A percentile compares a stretch with the other conserved stretches of the same genome.
Conservation (phyloP, 805 yeast species). For the Saccharomyces paradoxus region DNA sequence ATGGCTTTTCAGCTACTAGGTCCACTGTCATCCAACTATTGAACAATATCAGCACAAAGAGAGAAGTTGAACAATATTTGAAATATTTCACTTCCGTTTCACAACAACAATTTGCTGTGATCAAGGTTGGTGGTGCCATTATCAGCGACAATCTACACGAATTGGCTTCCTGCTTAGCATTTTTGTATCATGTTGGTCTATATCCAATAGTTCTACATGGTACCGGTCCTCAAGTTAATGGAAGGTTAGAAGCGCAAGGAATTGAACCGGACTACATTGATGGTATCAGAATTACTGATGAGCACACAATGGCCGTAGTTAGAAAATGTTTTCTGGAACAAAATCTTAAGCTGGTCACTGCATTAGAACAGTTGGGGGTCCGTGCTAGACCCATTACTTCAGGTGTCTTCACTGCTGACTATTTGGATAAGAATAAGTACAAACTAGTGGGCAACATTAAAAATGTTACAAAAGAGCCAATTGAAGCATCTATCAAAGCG, state of each 20-base stretch:
- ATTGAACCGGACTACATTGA: slow-evolving; percentile 93
- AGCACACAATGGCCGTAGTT: slow-evolving; percentile 91
- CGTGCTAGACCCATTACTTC: slow-evolving; percentile 97
- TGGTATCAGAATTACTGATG: slow-evolving; percentile 93
- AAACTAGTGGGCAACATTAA: slow-evolving; percentile 86
- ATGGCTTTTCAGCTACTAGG: slow-evolving; percentile 44
- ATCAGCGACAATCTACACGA: slow-evolving; percentile 91
- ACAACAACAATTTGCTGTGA: slow-evolving; percentile 95
- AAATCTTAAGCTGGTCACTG: slow-evolving; percentile 88
- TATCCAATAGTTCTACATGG: slow-evolving; percentile 97
- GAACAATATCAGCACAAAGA: slow-evolving; percentile 92
- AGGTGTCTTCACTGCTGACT: slow-evolving; percentile 92
- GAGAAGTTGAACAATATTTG: slow-evolving; percentile 96
- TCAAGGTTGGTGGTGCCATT: slow-evolving; percentile 98
- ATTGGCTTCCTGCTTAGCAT: slow-evolving; percentile 90
- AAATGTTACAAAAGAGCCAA: slow-evolving; percentile 78
- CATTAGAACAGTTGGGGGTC: slow-evolving; percentile 92
- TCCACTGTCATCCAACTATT: slow-evolving; percentile 92
- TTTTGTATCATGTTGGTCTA: slow-evolving; percentile 92
- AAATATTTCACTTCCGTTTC: slow-evolving; percentile 94
- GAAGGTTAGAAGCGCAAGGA: slow-evolving; percentile 83
- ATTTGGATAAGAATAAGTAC: slow-evolving; percentile 82
- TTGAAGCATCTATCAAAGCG: slow-evolving; percentile 89
- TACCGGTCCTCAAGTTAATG: slow-evolving; percentile 98
- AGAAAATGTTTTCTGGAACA: slow-evolving; percentile 93